Evolutionary conservation across 108 stramenopile genomes (phyloP).

Genomic region (Fragilaria crotonensis): DNA sequence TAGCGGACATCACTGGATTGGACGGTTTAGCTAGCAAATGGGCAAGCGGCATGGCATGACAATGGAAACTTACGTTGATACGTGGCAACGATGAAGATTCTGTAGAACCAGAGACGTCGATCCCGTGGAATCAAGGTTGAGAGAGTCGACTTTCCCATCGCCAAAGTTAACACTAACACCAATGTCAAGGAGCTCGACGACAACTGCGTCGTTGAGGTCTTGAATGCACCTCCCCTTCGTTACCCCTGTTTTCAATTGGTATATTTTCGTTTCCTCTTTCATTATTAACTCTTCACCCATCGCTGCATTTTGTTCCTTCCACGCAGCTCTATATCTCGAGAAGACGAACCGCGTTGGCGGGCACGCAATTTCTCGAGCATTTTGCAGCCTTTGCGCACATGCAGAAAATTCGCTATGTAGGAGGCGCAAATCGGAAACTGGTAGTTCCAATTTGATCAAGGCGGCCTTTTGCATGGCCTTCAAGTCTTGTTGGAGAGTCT

Average conservation of each 20-base stretch:
- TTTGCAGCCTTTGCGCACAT: constrained; percentile 4
- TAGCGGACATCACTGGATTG: constrained; percentile 4
- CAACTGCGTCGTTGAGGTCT: neutral
- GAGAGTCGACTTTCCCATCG: neutral
- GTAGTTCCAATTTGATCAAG: constrained; percentile 12
- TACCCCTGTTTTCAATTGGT: neutral
- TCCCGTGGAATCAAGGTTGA: neutral
- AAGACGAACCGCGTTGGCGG: constrained; percentile 24
- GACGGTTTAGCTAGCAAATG: too few relatives aligned
- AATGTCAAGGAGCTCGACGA: neutral
- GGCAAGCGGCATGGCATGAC: too few relatives aligned
- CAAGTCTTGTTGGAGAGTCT: constrained; percentile 14
- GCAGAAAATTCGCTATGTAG: constrained; percentile 20
- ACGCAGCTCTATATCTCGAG: constrained; percentile 28
- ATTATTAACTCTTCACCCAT: neutral
- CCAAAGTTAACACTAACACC: neutral
- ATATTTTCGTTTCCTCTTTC: neutral
- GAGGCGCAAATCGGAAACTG: constrained; percentile 14
- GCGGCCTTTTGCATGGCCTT: constrained; percentile 8
- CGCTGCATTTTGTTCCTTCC: neutral
- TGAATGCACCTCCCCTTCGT: neutral
- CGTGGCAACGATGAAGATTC: neutral
- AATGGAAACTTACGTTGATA: constrained; percentile 4
- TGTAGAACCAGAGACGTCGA: constrained; percentile 4
- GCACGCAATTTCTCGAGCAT: neutral